A percentile compares a stretch with the other conserved stretches of the same genome.
phyloP scores from a whole-genome alignment of 176 grass and related monocot genomes.

The Panicum miliaceum region DNA sequence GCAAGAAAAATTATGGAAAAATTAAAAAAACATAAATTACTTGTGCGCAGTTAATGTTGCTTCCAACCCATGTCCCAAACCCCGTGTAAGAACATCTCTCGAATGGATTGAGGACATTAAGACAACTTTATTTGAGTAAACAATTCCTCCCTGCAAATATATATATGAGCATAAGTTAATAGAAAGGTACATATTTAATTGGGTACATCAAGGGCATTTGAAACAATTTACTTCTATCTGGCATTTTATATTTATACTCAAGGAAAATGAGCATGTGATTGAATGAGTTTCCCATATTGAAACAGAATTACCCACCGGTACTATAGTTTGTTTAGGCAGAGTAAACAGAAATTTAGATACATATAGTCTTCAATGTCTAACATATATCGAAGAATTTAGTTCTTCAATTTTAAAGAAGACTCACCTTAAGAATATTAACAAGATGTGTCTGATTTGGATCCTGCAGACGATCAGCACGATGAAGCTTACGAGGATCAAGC shows the following conservation, averaged over 20 bases:
- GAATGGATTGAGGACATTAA: constrained; percentile 55
- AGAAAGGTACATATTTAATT: constrained; percentile 1
- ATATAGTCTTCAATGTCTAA: neutral
- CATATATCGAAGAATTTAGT: neutral
- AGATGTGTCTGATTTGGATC: constrained; percentile 53
- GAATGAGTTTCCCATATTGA: neutral
- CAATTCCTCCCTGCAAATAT: constrained; percentile 65
- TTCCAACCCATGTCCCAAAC: constrained; percentile 58
- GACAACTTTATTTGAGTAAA: constrained; percentile 72
- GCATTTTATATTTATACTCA: constrained; percentile 13
- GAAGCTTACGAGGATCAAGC: constrained; percentile 58
- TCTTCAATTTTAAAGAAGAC: neutral
- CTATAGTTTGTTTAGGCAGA: neutral
- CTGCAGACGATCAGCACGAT: constrained; percentile 59
- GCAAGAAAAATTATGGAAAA: neutral
- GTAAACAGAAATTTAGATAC: constrained; percentile 8
- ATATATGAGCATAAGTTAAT: constrained; percentile 31
- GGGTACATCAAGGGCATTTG: neutral
- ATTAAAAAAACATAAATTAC: constrained; percentile 43
- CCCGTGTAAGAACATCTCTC: constrained; percentile 42
- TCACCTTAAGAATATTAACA: constrained; percentile 71
- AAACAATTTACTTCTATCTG: constrained; percentile 15
- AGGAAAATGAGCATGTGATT: neutral
- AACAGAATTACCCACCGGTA: neutral
- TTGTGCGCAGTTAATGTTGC: constrained; percentile 55